These are phyloP conservation scores for Candida tibetensis DNA, from an alignment of 805 yeast genomes.

Conservation along the genomic window DNA sequence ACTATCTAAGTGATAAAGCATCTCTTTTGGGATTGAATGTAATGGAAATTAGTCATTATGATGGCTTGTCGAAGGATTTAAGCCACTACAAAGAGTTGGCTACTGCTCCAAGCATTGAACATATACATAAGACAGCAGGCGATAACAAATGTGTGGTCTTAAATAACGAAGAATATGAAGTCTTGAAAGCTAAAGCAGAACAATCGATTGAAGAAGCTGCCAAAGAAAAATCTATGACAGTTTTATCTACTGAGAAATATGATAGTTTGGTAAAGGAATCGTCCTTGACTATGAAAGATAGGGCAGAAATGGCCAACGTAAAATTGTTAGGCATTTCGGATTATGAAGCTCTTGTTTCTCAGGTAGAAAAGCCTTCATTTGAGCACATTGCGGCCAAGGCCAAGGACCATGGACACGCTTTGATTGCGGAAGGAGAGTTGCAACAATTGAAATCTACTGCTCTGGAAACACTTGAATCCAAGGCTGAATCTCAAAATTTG, in stretches of 20 bases:
- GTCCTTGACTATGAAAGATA: constrained; percentile 14
- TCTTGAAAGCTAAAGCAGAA: constrained; percentile 10
- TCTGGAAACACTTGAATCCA: neutral
- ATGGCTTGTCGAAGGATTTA: neutral
- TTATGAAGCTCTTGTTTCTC: constrained; percentile 12
- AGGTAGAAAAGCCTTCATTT: constrained; percentile 11
- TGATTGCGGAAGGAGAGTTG: constrained; percentile 1
- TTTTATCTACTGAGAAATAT: constrained; percentile 18
- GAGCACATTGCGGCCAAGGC: constrained; percentile 10
- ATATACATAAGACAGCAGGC: constrained; percentile 5
- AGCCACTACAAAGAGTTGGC: constrained; percentile 5
- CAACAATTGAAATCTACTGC: constrained; percentile 1
- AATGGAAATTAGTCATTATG: neutral
- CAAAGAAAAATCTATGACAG: neutral
- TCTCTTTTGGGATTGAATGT: neutral
- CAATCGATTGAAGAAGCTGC: constrained; percentile 4
- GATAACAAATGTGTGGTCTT: constrained; percentile 5
- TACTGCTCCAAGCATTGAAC: constrained; percentile 10
- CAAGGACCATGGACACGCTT: constrained; percentile 7
- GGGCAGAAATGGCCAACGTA: constrained; percentile 15
- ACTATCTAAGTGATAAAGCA: constrained; percentile 8
- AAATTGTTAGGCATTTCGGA: constrained; percentile 18
- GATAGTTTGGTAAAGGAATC: constrained; percentile 48
- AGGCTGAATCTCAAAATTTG: neutral
- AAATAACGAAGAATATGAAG: constrained; percentile 3